Evolutionary conservation across 345 rosid genomes (phyloP).

Genomic region (Hibiscus trionum): DNA sequence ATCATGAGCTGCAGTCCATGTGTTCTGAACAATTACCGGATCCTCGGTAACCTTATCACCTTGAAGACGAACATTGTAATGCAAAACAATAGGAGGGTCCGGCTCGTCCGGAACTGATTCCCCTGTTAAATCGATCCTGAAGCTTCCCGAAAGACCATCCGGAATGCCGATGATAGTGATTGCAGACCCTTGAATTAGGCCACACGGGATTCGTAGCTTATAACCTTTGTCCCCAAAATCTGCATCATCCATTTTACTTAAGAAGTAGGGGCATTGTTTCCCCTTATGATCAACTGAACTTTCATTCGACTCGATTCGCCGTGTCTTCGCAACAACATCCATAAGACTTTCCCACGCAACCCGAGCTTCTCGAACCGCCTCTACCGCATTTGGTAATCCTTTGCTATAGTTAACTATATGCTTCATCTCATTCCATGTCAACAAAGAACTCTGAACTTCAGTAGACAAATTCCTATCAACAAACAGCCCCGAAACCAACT

Average conservation of each 20-base stretch:
- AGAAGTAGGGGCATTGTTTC: slow-evolving; percentile 82
- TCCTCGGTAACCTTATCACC: slow-evolving; percentile 93
- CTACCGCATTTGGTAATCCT: slow-evolving; percentile 58
- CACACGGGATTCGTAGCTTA: slow-evolving; percentile 71
- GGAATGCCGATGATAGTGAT: slow-evolving; percentile 85
- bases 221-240: slow-evolving; percentile 36
- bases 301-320: slow-evolving; percentile 36
- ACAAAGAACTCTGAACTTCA: slow-evolving; percentile 52
- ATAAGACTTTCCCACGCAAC: slow-evolving; percentile 72
- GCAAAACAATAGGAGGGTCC: slow-evolving; percentile 82
- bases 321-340: slow-evolving; percentile 57
- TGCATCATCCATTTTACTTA: slow-evolving; percentile 67
- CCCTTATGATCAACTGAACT: slow-evolving; percentile 37
- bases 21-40: slow-evolving; percentile 94
- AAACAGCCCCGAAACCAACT: slow-evolving; percentile 45
- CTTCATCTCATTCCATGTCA: slow-evolving; percentile 62
- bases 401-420: slow-evolving; percentile 53
- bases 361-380: slow-evolving; percentile 84
- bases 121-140: slow-evolving; percentile 79
- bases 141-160: slow-evolving; percentile 71
- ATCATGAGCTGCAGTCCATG: slow-evolving; percentile 82
- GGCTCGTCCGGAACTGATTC: slow-evolving; percentile 92
- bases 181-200: slow-evolving; percentile 91
- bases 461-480: slow-evolving; percentile 49
- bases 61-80: slow-evolving; percentile 89